Evolutionary conservation across 1,284 basidiomycete genomes (phyloP).

Genomic region (Apiotrichum sp.): DNA sequence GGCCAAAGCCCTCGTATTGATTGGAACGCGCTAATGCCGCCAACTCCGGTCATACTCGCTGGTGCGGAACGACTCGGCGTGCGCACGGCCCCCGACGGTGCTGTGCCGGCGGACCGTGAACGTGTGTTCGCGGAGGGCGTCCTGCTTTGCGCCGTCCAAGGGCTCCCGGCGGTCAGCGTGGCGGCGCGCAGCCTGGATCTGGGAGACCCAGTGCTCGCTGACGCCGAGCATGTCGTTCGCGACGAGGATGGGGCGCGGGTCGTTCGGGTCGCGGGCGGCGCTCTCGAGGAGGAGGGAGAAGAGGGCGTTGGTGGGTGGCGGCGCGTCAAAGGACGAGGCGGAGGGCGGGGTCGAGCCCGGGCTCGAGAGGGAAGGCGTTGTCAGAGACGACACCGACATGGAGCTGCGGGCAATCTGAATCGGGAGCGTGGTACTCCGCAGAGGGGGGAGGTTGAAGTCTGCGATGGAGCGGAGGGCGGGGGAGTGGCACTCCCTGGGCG

Average conservation of each 20-base stretch:
- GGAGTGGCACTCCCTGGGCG: background rate
- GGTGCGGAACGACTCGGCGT: too few relatives aligned
- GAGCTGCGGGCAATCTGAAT: too few relatives aligned
- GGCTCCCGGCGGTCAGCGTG: background rate
- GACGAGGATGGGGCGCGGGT: background rate
- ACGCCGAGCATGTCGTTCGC: constrained; percentile 2
- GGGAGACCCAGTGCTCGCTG: background rate
- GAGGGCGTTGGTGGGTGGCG: background rate
- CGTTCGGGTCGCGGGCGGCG: background rate
- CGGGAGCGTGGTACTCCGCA: background rate
- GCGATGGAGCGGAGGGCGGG: background rate
- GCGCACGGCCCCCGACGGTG: too few relatives aligned
- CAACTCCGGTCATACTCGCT: too few relatives aligned
- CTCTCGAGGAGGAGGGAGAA: background rate
- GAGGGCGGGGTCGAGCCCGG: background rate
- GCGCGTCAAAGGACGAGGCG: background rate
- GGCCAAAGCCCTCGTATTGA: too few relatives aligned
- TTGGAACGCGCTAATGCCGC: too few relatives aligned
- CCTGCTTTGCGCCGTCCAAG: too few relatives aligned
- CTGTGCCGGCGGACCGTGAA: too few relatives aligned
- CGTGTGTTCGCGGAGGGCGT: too few relatives aligned
- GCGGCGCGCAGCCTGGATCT: background rate
- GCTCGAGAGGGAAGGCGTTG: background rate
- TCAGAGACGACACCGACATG: background rate
- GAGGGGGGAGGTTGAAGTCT: background rate